Evolutionary conservation across 805 yeast genomes (phyloP).

Genomic region (Yarrowia divulgata): DNA sequence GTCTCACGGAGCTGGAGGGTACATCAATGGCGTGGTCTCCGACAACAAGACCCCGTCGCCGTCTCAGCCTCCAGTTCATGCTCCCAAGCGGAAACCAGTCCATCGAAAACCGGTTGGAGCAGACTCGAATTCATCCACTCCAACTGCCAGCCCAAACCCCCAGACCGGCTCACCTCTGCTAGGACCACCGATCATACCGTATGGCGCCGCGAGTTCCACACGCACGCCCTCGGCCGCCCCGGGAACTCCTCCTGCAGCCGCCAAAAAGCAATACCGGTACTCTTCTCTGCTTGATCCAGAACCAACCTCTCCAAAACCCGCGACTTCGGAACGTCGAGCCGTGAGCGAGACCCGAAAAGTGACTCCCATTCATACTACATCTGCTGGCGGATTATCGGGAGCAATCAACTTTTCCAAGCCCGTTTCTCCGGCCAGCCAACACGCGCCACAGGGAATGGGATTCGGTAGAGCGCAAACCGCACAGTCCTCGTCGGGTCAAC

Average conservation of each 20-base stretch:
- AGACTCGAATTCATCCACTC: slow-evolving; percentile 8
- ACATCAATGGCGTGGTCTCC: slow-evolving; percentile 33
- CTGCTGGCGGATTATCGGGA: slow-evolving; percentile 26
- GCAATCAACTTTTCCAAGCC: slow-evolving; percentile 36
- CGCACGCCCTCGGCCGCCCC: slow-evolving; percentile 4
- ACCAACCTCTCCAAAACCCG: slow-evolving; percentile 10
- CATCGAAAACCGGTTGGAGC: slow-evolving; percentile 41
- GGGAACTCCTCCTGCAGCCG: slow-evolving; percentile 3
- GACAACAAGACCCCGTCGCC: slow-evolving; percentile 40
- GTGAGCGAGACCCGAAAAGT: slow-evolving; percentile 32
- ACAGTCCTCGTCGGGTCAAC: neutral
- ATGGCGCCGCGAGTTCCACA: slow-evolving; percentile 2
- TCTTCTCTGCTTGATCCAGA: slow-evolving; percentile 34
- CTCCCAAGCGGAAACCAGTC: slow-evolving; percentile 42
- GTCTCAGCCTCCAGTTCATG: slow-evolving; percentile 40
- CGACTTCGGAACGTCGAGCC: slow-evolving; percentile 3
- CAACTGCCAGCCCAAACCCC: slow-evolving; percentile 8
- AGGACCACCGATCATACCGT: slow-evolving; percentile 28
- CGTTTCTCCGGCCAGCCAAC: slow-evolving; percentile 23
- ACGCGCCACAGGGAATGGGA: neutral
- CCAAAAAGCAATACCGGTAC: slow-evolving; percentile 26
- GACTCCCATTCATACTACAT: slow-evolving; percentile 21
- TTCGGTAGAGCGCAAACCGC: slow-evolving; percentile 15
- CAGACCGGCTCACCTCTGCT: slow-evolving; percentile 29
- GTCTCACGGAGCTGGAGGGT: slow-evolving; percentile 38